Conservation (phyloP, 805 yeast species). For the Clavispora vitiphila region DNA sequence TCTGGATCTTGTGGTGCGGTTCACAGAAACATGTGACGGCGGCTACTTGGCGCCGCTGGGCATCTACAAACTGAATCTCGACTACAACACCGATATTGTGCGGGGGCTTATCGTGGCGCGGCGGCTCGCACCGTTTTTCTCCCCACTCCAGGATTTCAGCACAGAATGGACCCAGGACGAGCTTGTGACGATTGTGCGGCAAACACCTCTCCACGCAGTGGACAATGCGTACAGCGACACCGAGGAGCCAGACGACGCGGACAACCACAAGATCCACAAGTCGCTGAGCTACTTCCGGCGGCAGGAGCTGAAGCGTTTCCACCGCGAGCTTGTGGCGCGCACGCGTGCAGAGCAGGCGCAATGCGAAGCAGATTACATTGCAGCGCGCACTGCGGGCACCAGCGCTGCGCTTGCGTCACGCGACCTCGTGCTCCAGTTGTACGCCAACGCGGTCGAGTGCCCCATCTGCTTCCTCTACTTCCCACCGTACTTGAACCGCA, state of each 20-base stretch:
- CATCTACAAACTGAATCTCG: conserved; percentile 70
- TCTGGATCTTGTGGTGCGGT: conserved; percentile 52
- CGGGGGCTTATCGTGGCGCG: conserved; percentile 63
- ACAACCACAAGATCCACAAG: conserved; percentile 53
- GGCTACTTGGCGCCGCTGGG: conserved; percentile 93
- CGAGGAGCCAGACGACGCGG: conserved; percentile 53
- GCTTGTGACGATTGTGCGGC: conserved; percentile 44
- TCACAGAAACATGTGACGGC: conserved; percentile 80
- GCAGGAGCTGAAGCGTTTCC: conserved; percentile 43
- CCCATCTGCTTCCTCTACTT: conserved; percentile 90
- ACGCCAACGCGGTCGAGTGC: conserved; percentile 72
- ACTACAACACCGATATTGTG: conserved; percentile 72
- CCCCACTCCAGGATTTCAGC: conserved; percentile 80
- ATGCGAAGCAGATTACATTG: conserved; percentile 32
- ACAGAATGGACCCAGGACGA: conserved; percentile 68
- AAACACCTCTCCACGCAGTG: conserved; percentile 53
- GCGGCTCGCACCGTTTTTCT: conserved; percentile 81
- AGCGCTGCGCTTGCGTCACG: conserved; percentile 28
- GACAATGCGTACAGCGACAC: conserved; percentile 46
- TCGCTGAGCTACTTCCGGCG: conserved; percentile 43
- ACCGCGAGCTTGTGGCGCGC: conserved; percentile 34
- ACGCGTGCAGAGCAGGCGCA: conserved; percentile 27
- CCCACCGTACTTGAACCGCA: conserved; percentile 70
- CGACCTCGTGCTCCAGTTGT: conserved; percentile 52
- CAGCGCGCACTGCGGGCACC: conserved; percentile 14